phyloP scores from a whole-genome alignment of 179 eudicot species.

The Patellifolia procumbens region DNA sequence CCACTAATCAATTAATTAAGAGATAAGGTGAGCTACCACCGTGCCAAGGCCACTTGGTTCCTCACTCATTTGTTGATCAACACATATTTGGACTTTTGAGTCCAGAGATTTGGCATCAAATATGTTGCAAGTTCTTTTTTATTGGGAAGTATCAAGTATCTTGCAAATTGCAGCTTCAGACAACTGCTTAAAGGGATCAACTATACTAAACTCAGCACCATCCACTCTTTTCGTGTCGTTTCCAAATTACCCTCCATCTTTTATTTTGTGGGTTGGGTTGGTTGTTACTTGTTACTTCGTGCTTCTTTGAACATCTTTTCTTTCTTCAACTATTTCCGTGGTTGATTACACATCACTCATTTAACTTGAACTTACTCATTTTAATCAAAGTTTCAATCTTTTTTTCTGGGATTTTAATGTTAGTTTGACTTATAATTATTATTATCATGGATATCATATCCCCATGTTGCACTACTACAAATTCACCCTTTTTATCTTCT shows the following conservation, averaged over 20 bases:
- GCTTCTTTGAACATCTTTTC: too few relatives aligned
- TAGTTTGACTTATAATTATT: constrained; percentile 9
- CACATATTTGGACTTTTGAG: too few relatives aligned
- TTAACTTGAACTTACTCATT: background rate
- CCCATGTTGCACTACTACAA: constrained; percentile 22
- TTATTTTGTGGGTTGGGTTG: constrained; percentile 3
- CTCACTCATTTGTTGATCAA: too few relatives aligned
- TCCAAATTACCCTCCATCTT: constrained; percentile 4
- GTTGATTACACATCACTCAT: constrained; percentile 32
- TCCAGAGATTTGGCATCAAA: too few relatives aligned
- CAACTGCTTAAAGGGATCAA: background rate
- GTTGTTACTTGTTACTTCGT: background rate
- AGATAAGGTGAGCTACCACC: too few relatives aligned
- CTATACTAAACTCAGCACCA: background rate
- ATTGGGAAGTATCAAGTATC: too few relatives aligned
- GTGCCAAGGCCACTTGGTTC: too few relatives aligned
- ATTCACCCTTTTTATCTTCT: constrained; percentile 23
- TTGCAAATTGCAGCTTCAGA: constrained; percentile 7
- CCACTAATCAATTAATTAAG: too few relatives aligned
- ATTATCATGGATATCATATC: constrained; percentile 35
- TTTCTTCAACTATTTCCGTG: background rate
- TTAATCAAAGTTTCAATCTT: background rate
- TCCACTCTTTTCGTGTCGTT: constrained; percentile 20
- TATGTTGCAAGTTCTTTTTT: too few relatives aligned
- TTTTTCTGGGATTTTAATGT: too few relatives aligned